Evolutionary conservation across 2,329 filamentous ascomycete genomes (phyloP), one percentile per base, ranked within the genome.

Genomic region (Blastomyces silverae): DNA sequence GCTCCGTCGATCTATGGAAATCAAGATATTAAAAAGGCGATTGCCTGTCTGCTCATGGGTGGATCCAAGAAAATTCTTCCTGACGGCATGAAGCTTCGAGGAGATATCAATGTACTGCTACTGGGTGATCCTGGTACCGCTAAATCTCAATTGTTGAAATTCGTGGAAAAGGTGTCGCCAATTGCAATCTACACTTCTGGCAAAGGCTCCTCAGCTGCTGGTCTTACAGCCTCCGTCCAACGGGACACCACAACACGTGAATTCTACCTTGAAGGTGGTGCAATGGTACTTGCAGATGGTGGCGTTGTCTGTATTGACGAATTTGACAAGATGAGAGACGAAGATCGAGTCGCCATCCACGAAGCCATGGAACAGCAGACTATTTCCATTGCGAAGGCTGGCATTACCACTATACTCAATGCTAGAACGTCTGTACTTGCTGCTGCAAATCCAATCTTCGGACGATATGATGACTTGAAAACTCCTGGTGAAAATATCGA

Each of bases 281-380:
- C 94, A 42, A 97, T 99, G 94, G 94, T 99, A 3, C 85, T 99
- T 22, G 94, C 94, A 3, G 94, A 99, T 70, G 92, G 92, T 2
- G 94, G 94, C 71, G 93, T 97, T 0, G 94, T 97, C 11, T 97
- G 94, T 77, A 99, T 99, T 71, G 94, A 99, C 74, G 94, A 99
- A 79, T 99, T 99, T 74, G 94, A 99, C 81, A 99, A 99, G 82
- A 99, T 99, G 94, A 85, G 94, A 67, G 94, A 99, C 74, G 94
- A 99, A 77, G 94, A 99, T 72, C 86, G 94, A 71, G 94, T 97
- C 7, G 94, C 94, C 1, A 99, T 99, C 70, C 94, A 99, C 82
- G 94, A 99, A 84, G 94, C 94, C 65, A 99, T 99, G 94, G 94
- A 99, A 76, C 94, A 99, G 79, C 94, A 99, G 78, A 99, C 94